A percentile compares a stretch with the other conserved stretches of the same genome.
These are phyloP conservation scores for Fusarium euwallaceae DNA, from an alignment of 2,329 filamentous ascomycete genomes.

Conservation along the genomic window DNA sequence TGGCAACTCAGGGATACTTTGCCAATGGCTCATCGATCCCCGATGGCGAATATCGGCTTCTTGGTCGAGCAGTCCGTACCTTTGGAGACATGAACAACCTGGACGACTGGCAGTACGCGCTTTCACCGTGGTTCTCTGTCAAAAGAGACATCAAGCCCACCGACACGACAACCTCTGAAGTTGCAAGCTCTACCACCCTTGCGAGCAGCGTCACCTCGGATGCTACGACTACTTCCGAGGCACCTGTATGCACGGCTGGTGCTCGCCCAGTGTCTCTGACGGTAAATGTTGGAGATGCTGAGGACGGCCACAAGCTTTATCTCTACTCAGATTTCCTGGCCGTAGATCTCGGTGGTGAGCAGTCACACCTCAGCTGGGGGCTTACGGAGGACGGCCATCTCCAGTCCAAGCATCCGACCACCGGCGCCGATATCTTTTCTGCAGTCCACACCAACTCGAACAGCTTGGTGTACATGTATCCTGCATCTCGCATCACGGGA, in stretches of 20 bases:
- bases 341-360: background rate
- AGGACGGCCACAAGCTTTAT: background rate
- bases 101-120: conserved; percentile 12
- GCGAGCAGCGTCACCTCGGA: background rate
- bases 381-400: background rate
- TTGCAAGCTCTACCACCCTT: background rate
- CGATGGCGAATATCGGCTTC: conserved; percentile 9
- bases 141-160: background rate
- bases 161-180: background rate
- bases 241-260: background rate
- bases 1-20: background rate
- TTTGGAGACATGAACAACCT: conserved; percentile 10
- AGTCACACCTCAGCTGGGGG: background rate
- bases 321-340: background rate
- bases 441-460: conserved; percentile 12
- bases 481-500: conserved; percentile 1
- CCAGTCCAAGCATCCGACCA: background rate
- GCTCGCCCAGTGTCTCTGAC: background rate
- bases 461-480: conserved; percentile 12
- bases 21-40: background rate
- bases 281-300: background rate
- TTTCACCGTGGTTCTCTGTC: conserved; percentile 11
- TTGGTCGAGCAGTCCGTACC: conserved; percentile 5
- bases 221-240: background rate
- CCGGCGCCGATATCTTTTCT: background rate